Evolutionary conservation across 2,329 filamentous ascomycete species (phyloP).

Genomic region (Cladophialophora chaetospira): DNA sequence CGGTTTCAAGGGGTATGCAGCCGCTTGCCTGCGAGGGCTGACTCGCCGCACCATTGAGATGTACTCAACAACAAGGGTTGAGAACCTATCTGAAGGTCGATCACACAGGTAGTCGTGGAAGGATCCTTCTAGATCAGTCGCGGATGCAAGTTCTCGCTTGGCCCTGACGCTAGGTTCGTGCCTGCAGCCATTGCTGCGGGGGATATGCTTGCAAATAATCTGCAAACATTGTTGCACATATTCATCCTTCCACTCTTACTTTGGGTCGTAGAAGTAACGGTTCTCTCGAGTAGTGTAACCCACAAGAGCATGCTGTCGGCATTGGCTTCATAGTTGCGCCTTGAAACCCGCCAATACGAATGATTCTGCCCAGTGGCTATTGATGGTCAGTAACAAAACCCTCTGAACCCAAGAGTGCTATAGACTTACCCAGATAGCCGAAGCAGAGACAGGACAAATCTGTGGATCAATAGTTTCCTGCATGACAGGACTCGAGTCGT

Average conservation of each 20-base stretch:
- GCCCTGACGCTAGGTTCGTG: neutral
- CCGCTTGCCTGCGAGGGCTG: too few species aligned
- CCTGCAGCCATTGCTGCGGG: neutral
- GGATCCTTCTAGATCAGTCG: neutral
- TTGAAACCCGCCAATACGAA: constrained; percentile 26
- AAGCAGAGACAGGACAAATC: constrained; percentile 5
- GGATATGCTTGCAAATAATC: constrained; percentile 1
- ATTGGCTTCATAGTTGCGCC: constrained; percentile 11
- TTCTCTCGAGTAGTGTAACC: neutral
- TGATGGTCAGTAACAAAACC: neutral
- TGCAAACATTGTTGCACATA: neutral
- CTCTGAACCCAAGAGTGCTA: neutral
- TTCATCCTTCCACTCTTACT: neutral
- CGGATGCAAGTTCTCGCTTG: neutral
- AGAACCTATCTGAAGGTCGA: neutral
- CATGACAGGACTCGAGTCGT: constrained; percentile 9
- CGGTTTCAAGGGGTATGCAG: neutral
- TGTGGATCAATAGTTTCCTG: constrained; percentile 21
- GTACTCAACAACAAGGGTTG: neutral
- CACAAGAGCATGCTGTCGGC: constrained; percentile 12
- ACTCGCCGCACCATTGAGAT: neutral
- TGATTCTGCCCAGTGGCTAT: constrained; percentile 19
- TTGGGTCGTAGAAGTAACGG: constrained; percentile 6
- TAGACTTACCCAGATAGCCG: constrained; percentile 18
- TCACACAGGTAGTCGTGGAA: neutral